phyloP scores from a whole-genome alignment of 1,139 yeast species.

The Kluyveromyces sp. region DNA sequence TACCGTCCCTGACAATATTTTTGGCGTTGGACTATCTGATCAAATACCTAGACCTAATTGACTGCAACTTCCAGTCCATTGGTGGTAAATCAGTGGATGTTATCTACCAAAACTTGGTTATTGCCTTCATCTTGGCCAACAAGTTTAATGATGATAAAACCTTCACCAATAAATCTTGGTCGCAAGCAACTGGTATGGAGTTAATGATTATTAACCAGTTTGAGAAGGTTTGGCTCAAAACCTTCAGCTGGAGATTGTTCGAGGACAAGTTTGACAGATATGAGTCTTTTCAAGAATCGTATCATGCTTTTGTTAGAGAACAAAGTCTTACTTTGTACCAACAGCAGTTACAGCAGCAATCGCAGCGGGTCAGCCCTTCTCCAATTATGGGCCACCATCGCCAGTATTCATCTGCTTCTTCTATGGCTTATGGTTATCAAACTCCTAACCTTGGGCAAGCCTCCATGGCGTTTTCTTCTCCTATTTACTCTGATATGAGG shows the following conservation, averaged over 20 bases:
- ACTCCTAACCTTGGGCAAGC: slow-evolving; percentile 17
- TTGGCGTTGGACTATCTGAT: slow-evolving; percentile 68
- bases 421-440: slow-evolving; percentile 15
- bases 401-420: slow-evolving; percentile 5
- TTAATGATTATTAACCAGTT: slow-evolving; percentile 51
- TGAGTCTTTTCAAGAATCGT: slow-evolving; percentile 24
- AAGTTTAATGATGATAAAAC: slow-evolving; percentile 96
- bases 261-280: slow-evolving; percentile 27
- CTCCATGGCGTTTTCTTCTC: slow-evolving; percentile 22
- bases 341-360: slow-evolving; percentile 1
- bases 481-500: slow-evolving; percentile 18
- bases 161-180: slow-evolving; percentile 91
- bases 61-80: slow-evolving; percentile 26
- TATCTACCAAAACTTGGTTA: slow-evolving; percentile 57
- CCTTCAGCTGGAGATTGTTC: slow-evolving; percentile 34
- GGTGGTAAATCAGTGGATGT: slow-evolving; percentile 35
- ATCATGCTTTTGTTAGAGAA: slow-evolving; percentile 20
- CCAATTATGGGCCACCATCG: slow-evolving; percentile 3
- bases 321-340: slow-evolving; percentile 13
- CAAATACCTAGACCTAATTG: slow-evolving; percentile 37
- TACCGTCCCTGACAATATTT: slow-evolving; percentile 75
- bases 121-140: slow-evolving; percentile 77
- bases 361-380: slow-evolving; percentile 1
- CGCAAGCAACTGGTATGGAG: slow-evolving; percentile 81
- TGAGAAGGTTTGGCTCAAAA: slow-evolving; percentile 67